Percentiles rank a stretch among this genome's conserved stretches.
Conservation (phyloP, 1,284 basidiomycete species). For the Sanghuangporus weigelae region DNA sequence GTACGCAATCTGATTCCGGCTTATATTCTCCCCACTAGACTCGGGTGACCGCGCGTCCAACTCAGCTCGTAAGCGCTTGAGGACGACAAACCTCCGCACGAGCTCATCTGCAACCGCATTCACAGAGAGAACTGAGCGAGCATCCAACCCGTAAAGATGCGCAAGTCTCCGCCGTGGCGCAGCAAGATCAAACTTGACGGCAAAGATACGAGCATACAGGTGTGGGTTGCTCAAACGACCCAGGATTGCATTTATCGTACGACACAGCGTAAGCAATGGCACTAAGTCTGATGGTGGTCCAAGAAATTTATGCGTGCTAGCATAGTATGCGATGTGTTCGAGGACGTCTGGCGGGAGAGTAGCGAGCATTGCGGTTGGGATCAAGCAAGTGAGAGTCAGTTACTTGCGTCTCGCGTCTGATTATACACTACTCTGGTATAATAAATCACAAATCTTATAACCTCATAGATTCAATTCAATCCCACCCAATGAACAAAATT, state of each 20-base stretch:
- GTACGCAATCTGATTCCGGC: slow-evolving; percentile 19
- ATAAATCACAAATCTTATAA: too few species aligned
- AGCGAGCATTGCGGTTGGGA: slow-evolving; percentile 15
- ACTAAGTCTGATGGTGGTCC: slow-evolving; percentile 30
- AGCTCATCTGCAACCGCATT: slow-evolving; percentile 32
- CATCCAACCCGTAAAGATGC: slow-evolving; percentile 1
- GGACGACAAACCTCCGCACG: slow-evolving; percentile 44
- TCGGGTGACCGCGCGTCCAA: slow-evolving; percentile 25
- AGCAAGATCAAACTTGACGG: slow-evolving; percentile 35
- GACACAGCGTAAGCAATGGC: slow-evolving; percentile 36
- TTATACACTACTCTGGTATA: not conserved
- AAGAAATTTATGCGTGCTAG: slow-evolving; percentile 27
- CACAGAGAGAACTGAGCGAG: slow-evolving; percentile 17
- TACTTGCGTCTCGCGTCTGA: not conserved
- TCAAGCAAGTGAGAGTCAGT: too few species aligned
- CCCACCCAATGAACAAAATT: too few species aligned
- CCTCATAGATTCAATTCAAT: too few species aligned
- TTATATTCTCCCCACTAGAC: slow-evolving; percentile 21
- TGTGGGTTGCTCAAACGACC: slow-evolving; percentile 33
- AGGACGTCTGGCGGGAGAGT: slow-evolving; percentile 37
- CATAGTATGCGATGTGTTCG: slow-evolving; percentile 36
- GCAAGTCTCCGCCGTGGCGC: slow-evolving; percentile 28
- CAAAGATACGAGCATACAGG: slow-evolving; percentile 42
- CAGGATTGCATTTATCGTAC: slow-evolving; percentile 30
- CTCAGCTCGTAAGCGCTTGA: slow-evolving; percentile 45